Percentiles rank a stretch among this genome's conserved stretches.
These are phyloP conservation scores for Tolypocladium cylindrosporum DNA, from an alignment of 2,329 filamentous ascomycete species.

Conservation along the genomic window DNA sequence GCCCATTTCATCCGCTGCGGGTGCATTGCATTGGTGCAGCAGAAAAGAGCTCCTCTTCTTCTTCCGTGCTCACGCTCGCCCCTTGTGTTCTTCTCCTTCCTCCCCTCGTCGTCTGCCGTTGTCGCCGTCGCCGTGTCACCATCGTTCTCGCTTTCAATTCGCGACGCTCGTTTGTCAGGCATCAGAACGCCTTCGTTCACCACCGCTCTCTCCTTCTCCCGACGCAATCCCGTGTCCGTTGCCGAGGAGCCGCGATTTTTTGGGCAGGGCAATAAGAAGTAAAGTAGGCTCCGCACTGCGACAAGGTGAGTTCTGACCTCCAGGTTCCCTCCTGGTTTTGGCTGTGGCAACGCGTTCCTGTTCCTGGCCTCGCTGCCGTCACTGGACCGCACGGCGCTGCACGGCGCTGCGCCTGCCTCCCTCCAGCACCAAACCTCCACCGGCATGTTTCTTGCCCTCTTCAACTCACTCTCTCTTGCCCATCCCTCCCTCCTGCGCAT, in stretches of 20 bases:
- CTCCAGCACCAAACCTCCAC: neutral
- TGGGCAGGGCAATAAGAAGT: neutral
- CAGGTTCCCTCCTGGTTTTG: conserved; percentile 9
- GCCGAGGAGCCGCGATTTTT: neutral
- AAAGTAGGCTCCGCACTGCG: neutral
- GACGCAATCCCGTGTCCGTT: neutral
- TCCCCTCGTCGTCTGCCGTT: conserved; percentile 15
- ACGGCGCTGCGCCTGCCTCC: neutral
- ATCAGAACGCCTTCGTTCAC: conserved; percentile 12
- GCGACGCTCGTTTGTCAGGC: conserved; percentile 27
- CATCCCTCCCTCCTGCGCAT: neutral
- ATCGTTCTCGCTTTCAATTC: conserved; percentile 22
- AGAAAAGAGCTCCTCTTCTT: conserved; percentile 1
- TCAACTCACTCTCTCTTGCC: neutral
- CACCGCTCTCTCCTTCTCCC: conserved; percentile 7
- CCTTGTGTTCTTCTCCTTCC: conserved; percentile 15
- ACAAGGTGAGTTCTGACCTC: conserved; percentile 8
- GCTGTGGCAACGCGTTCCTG: neutral
- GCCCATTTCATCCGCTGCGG: conserved; percentile 1
- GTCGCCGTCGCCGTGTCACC: conserved; percentile 15
- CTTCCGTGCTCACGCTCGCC: conserved; percentile 3
- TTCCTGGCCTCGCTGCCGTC: neutral
- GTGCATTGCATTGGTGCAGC: conserved; percentile 1
- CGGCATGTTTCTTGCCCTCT: neutral
- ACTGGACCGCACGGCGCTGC: neutral